These are phyloP conservation scores for Neurospora sp. DNA, from an alignment of 495 filamentous ascomycete genomes.

Conservation along the genomic window DNA sequence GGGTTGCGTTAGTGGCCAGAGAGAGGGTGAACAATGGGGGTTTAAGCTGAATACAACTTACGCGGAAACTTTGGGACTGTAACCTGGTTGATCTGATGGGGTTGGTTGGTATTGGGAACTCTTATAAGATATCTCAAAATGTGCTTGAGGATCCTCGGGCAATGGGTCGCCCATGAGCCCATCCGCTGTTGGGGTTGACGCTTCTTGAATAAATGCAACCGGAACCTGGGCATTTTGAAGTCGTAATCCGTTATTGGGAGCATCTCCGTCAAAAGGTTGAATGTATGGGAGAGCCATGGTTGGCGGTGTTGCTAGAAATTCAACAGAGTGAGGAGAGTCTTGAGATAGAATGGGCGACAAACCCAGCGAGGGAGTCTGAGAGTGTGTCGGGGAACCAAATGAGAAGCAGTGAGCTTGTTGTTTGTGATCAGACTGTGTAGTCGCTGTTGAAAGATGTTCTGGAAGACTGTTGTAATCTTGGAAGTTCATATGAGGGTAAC, in stretches of 20 bases:
- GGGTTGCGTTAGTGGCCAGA: not conserved
- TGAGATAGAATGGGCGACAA: not conserved
- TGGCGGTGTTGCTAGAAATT: not conserved
- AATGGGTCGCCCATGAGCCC: not conserved
- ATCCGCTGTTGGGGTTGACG: not conserved
- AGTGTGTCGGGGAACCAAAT: not conserved
- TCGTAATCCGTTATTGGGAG: not conserved
- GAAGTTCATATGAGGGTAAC: rapidly evolving
- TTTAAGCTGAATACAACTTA: not conserved
- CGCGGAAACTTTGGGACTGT: not conserved
- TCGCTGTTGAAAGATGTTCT: not conserved
- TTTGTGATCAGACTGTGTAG: not conserved
- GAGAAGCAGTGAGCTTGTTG: not conserved
- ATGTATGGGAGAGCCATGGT: not conserved
- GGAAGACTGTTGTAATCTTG: not conserved
- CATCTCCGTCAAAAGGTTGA: too few relatives aligned
- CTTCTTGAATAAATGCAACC: not conserved
- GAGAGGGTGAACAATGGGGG: too few relatives aligned
- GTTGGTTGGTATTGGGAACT: not conserved
- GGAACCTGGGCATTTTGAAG: not conserved
- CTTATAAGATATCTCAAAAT: not conserved
- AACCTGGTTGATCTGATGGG: not conserved
- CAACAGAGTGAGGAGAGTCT: not conserved
- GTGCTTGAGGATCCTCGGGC: not conserved
- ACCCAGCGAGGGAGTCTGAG: not conserved